Evolutionary conservation across 257 asterid genomes (phyloP), one percentile per base, ranked within the genome.

Genomic region (Osmanthus fragrans): DNA sequence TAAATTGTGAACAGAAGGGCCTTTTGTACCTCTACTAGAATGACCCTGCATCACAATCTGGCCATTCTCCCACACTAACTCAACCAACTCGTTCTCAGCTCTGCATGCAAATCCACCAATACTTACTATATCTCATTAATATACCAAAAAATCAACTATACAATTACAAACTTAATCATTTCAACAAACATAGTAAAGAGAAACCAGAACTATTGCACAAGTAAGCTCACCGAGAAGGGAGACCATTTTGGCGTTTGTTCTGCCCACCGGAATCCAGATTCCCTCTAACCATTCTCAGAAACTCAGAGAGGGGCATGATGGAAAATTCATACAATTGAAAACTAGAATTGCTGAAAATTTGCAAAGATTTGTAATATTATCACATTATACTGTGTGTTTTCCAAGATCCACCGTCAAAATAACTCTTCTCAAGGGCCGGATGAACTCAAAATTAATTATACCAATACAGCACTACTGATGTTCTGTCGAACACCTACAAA

Each of bases 1-100:
- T 42, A 77, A 70, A 70, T 68, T 76, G 75, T 77, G 79, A 70
- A 42, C 33, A 72, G 56, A 12, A 73, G 85, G 87, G 76, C 65
- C 86, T 76, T 78, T 83, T 42, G 86, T 71, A 58, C 66, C 76
- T 77, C 90, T 85, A 78, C 83, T 82, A n/a, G 94, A 82, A 68
- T 88, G 98, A 5, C 94, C 92, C 83, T 93, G 97, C 88, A 86
- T 85, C 87, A 81, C 72, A 79, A 93, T 71, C 85, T 88, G 97
- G 58, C 98, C 99, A 82, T 93, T 92, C 69, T 92, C 92, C 94
- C 96, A 93, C 12, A 92, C 89, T 9, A 96, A 87, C 88, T 96
- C 98, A 79, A 87, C 87, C 49, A 90, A 76, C 1, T 84, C 97
- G 77, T 79, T 73, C 36, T 83, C 92, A 51, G 80, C 73, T 78